A percentile compares a stretch with the other conserved stretches of the same genome.
phyloP scores from a whole-genome alignment of 139 green algal species.

The Haematococcus sp. region DNA sequence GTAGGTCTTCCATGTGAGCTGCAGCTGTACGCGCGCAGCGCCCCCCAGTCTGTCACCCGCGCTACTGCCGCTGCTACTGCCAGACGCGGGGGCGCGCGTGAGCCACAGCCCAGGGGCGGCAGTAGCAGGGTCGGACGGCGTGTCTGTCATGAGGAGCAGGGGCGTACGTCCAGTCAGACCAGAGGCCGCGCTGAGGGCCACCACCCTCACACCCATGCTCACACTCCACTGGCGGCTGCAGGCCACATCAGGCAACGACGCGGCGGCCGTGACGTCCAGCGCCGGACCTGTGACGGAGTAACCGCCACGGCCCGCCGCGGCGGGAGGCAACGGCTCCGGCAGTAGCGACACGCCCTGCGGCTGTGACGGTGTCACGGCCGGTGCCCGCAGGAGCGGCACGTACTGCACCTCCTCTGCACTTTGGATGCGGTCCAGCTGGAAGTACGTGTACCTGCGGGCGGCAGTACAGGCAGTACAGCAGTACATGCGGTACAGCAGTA shows the following conservation, averaged over 20 bases:
- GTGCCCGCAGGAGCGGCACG: constrained; percentile 10
- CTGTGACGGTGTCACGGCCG: neutral
- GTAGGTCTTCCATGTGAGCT: too few species aligned
- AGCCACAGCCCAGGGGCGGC: constrained; percentile 5
- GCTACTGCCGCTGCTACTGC: neutral
- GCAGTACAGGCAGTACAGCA: neutral
- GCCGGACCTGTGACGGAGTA: too few species aligned
- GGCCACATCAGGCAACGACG: constrained; percentile 14
- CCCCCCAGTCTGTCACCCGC: too few species aligned
- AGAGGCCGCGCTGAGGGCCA: neutral
- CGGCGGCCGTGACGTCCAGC: neutral
- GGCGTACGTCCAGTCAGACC: neutral
- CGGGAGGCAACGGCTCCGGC: too few species aligned
- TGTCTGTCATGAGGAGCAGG: too few species aligned
- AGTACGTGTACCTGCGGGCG: constrained; percentile 23
- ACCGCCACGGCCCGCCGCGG: too few species aligned
- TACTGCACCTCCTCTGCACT: constrained; percentile 12
- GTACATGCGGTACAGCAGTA: too few species aligned
- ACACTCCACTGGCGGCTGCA: constrained; percentile 34
- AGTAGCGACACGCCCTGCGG: neutral
- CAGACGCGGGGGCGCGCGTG: neutral
- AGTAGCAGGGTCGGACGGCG: neutral
- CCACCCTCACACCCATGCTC: constrained; percentile 13
- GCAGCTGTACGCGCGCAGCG: too few species aligned
- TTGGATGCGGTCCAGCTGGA: constrained; percentile 5